A percentile compares a stretch with the other conserved stretches of the same genome.
phyloP scores from a whole-genome alignment of 2,329 filamentous ascomycete species.

The Beauveria sp. region DNA sequence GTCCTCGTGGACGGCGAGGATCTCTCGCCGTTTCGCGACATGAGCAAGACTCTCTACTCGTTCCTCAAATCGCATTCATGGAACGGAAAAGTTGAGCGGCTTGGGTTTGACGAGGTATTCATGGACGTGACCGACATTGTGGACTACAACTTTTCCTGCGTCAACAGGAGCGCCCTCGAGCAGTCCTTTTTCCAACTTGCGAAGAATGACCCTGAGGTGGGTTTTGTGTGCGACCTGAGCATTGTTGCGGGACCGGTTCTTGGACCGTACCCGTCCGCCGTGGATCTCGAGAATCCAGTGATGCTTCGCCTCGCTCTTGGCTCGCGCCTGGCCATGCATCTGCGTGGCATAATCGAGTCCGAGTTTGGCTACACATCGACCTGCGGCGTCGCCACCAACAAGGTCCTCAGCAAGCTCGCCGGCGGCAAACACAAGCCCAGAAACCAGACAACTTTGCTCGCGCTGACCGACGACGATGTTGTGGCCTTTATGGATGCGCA shows the following conservation, averaged over 20 bases:
- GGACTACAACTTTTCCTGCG: slow-evolving; percentile 65
- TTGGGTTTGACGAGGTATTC: slow-evolving; percentile 84
- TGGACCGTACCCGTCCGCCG: slow-evolving; percentile 16
- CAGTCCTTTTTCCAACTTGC: slow-evolving; percentile 77
- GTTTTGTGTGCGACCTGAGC: slow-evolving; percentile 72
- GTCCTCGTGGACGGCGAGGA: slow-evolving; percentile 85
- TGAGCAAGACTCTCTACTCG: slow-evolving; percentile 70
- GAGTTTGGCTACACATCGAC: slow-evolving; percentile 80
- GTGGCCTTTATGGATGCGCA: slow-evolving; percentile 66
- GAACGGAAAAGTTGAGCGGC: slow-evolving; percentile 67
- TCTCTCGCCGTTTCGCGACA: slow-evolving; percentile 75
- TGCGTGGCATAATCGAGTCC: slow-evolving; percentile 65
- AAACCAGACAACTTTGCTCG: slow-evolving; percentile 76
- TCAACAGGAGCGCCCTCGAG: slow-evolving; percentile 58
- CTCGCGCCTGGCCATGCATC: slow-evolving; percentile 70
- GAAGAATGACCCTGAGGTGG: slow-evolving; percentile 63
- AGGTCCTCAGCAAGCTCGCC: slow-evolving; percentile 76
- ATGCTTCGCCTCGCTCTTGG: slow-evolving; percentile 63
- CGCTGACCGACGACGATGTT: slow-evolving; percentile 51
- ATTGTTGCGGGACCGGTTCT: slow-evolving; percentile 54
- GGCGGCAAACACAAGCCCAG: slow-evolving; percentile 81
- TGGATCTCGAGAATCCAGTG: slow-evolving; percentile 28
- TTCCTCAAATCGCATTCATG: slow-evolving; percentile 69
- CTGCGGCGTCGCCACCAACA: slow-evolving; percentile 81
- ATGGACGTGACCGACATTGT: slow-evolving; percentile 80